Evolutionary conservation across 2,329 filamentous ascomycete genomes (phyloP).

Genomic region (Mycogone perniciosa): DNA sequence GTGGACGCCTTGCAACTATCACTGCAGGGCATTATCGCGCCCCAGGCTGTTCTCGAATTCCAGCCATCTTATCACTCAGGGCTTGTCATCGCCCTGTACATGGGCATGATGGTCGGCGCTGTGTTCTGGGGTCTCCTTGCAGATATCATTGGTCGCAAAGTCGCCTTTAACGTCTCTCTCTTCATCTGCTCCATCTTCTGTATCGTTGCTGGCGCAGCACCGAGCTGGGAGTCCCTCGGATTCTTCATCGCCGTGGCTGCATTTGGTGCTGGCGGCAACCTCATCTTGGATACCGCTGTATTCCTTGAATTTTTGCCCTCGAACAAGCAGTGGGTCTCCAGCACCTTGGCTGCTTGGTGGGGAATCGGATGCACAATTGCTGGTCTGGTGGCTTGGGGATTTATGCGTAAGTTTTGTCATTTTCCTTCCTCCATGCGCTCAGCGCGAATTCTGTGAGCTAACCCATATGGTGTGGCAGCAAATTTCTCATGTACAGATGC

Average conservation of each 20-base stretch:
- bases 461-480: neutral
- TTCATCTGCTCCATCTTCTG: slow-evolving; percentile 54
- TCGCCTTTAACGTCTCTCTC: slow-evolving; percentile 58
- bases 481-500: slow-evolving; percentile 27
- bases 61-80: slow-evolving; percentile 39
- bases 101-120: slow-evolving; percentile 42
- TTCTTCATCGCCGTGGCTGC: slow-evolving; percentile 54
- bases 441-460: neutral
- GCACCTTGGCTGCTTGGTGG: slow-evolving; percentile 51
- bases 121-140: slow-evolving; percentile 60
- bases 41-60: slow-evolving; percentile 45
- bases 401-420: slow-evolving; percentile 24
- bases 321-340: slow-evolving; percentile 58
- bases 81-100: slow-evolving; percentile 50
- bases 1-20: slow-evolving; percentile 47
- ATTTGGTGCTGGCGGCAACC: slow-evolving; percentile 59
- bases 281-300: slow-evolving; percentile 55
- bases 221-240: slow-evolving; percentile 56
- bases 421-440: neutral
- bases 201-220: slow-evolving; percentile 56
- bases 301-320: slow-evolving; percentile 42
- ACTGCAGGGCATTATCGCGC: slow-evolving; percentile 53
- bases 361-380: slow-evolving; percentile 41
- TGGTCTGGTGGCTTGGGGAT: slow-evolving; percentile 46
- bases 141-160: slow-evolving; percentile 57